Evolutionary conservation across 306 rosid genomes (phyloP).

Genomic region (Cucurbita pepo): DNA sequence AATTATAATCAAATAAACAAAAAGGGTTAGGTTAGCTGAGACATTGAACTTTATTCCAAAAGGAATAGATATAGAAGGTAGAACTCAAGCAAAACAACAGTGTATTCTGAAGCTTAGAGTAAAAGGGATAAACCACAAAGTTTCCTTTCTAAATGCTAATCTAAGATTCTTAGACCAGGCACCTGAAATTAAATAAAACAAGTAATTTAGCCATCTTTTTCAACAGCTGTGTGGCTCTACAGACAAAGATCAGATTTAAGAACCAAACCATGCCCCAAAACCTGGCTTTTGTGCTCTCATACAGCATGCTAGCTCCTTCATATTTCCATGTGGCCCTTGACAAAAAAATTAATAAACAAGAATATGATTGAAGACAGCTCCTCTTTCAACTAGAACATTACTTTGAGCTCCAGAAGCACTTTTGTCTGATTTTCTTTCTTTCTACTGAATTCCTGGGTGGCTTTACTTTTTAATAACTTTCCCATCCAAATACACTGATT

Average conservation of each 20-base stretch:
- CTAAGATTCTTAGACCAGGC: neutral
- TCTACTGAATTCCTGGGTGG: conserved; percentile 56
- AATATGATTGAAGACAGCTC: conserved; percentile 15
- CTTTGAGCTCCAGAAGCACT: conserved; percentile 13
- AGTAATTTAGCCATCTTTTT: neutral
- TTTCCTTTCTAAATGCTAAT: neutral
- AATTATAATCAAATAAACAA: neutral
- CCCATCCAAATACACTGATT: neutral
- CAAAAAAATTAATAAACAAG: neutral
- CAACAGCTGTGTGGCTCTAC: conserved; percentile 2
- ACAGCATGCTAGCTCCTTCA: neutral
- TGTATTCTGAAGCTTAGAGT: neutral
- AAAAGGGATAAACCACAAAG: neutral
- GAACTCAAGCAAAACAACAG: neutral
- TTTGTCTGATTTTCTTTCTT: conserved; percentile 15
- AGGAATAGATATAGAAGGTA: neutral
- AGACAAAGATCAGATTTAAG: conserved; percentile 11
- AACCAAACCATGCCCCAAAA: conserved; percentile 24
- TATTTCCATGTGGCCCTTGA: conserved; percentile 5
- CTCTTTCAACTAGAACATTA: conserved; percentile 12
- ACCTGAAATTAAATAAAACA: conserved; percentile 1
- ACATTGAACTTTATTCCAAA: neutral
- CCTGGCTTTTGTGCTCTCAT: conserved; percentile 37
- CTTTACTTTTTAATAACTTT: conserved; percentile 8
- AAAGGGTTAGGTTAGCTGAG: neutral